These are phyloP conservation scores for Gymnopus androsaceus DNA, from an alignment of 1,284 basidiomycete species.

Conservation along the genomic window DNA sequence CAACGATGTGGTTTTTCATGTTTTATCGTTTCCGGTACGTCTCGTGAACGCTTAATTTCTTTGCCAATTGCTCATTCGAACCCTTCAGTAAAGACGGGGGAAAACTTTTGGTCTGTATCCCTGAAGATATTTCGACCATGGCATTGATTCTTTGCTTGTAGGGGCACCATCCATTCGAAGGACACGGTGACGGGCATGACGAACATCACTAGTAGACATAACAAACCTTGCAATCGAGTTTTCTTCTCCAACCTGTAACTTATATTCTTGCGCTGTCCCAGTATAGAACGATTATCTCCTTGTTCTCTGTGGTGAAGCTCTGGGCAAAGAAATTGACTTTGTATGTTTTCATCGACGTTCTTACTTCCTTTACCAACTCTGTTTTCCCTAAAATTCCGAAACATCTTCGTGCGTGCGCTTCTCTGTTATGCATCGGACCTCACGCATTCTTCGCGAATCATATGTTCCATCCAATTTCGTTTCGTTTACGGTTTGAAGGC, in stretches of 20 bases:
- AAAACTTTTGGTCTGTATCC: slow-evolving; percentile 61
- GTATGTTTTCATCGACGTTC: no score
- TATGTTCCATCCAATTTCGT: no score
- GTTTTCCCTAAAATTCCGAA: no score
- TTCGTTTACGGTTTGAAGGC: no score
- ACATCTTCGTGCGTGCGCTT: no score
- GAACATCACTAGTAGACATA: slow-evolving; percentile 27
- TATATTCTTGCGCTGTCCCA: no score
- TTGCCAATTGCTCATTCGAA: slow-evolving; percentile 2
- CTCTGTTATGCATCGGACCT: no score
- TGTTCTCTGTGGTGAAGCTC: no score
- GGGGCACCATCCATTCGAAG: slow-evolving; percentile 60
- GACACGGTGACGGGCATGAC: slow-evolving; percentile 52
- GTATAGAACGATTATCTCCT: no score
- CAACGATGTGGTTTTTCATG: slow-evolving; percentile 97
- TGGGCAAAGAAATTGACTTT: no score
- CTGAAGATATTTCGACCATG: neutral
- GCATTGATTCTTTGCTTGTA: slow-evolving; percentile 32
- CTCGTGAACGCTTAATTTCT: neutral
- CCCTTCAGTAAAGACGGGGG: slow-evolving; percentile 65
- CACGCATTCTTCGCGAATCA: no score
- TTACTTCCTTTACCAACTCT: no score
- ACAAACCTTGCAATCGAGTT: neutral
- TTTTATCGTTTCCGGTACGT: slow-evolving; percentile 90
- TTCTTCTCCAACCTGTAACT: neutral